Evolutionary conservation across 176 grass and related monocot genomes (phyloP), one percentile per base, ranked within the genome.

Genomic region (Carex parvula): DNA sequence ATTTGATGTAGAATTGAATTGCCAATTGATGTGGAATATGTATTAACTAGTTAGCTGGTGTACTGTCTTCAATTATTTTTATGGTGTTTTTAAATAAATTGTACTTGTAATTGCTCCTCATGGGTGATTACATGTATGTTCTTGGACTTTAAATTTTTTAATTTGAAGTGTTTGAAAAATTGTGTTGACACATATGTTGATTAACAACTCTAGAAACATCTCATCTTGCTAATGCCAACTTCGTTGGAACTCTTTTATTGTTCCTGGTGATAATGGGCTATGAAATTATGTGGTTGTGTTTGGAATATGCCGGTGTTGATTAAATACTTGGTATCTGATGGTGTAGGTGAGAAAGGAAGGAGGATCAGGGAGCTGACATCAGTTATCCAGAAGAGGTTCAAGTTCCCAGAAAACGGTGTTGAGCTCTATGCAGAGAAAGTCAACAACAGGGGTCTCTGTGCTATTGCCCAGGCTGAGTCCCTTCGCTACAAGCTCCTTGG

Each of bases 391-490:
- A 94, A 94, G 87, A 71, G 92, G 53, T 94, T 94, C 90, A 91
- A 94, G 65, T 94, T 94, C 73, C 92, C 89, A 3, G 92, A 94
- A 79, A 91, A 90, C 54, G 90, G 92, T 22, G 92, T 94, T 14
- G 89, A 94, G 66, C 90, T 94, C 2, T 94, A 94, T 79, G 92
- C 90, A 4, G 90, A 94, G 87, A 94, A 94, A 86, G 92, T 94
- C 30, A 87, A 86, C 55, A 94, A 91, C 89, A 90, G 90, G 33
- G 92, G 92, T 79, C 92, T 94, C 74, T 94, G 92, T 74, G 92
- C 89, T 68, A 91, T 90, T 73, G 92, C 92, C 32, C 92, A 94
- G 88, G 92, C 92, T 0, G 92, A 94, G 84, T 94, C 92, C 2
- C 88, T 94, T 42, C 87, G 92, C 35, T 94, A 94, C 87, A 94